Base-by-base conservation (phyloP, 2,329 filamentous ascomycete genomes). In the Colletotrichum paranaense region DNA sequence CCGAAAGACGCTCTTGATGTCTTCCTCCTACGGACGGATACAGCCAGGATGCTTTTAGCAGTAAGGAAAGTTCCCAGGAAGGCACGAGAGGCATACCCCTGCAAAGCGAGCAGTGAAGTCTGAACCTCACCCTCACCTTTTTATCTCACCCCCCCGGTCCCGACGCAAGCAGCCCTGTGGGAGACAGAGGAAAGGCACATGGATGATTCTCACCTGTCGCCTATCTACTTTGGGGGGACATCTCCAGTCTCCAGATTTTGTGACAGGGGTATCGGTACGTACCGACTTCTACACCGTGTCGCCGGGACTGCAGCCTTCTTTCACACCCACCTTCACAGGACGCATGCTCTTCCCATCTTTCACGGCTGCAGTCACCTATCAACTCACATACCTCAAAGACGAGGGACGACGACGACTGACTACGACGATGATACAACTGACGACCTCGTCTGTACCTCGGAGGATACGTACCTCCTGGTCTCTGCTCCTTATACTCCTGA, bases 191-290 rank as follows among this genome's bases (percentile, higher is more conserved):
- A 35, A n/a, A 1, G 7, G n/a, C 32, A n/a, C 14, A 22, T 22
- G 42, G 19, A n/a, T 4, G n/a, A 68, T 68, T 72, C 11, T 35
- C 38, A 72, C 68, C 35, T 30, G 68, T 57, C 68, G 52, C 28
- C 35, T 58, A 58, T 32, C 68, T 62, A 24, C 14, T 67, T 67
- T 30, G 19, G 56, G 68, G 14, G 3, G 19, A 9, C 7, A 35
- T n/a, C 14, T 35, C 24, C 63, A 14, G 42, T 49, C 32, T 58
- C 32, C 68, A 67, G 32, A 52, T 28, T 56, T 62, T 52, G 8
- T 14, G 46, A 12, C 42, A 59, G 26, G 63, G 55, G 35, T 67
- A 2, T 5, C 7, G 26, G 26, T 56, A 71, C 62, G 68, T 71
- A 67, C 22, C 55, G 4, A 35, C 24, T 22, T 70, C 42, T 28